phyloP scores from a whole-genome alignment of 1,139 yeast species.

The Diutina neorugosa region DNA sequence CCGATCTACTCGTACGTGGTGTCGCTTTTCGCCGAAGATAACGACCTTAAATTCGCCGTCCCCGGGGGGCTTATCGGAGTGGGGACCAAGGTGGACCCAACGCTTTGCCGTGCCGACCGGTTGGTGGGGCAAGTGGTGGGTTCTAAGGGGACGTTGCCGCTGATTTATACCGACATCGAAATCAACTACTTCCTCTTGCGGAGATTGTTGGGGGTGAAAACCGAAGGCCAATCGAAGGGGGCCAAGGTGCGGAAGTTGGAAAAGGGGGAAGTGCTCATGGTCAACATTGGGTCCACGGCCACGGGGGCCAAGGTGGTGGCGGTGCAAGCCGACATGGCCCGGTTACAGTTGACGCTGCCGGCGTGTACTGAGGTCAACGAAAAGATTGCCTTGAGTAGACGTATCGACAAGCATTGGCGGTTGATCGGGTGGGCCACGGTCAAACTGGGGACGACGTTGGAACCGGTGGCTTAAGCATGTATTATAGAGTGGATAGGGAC shows the following conservation, averaged over 20 bases:
- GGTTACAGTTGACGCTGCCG: constrained; percentile 91
- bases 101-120: constrained; percentile 98
- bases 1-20: constrained; percentile 93
- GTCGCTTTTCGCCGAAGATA: constrained; percentile 93
- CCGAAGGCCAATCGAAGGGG: constrained; percentile 89
- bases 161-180: constrained; percentile 93
- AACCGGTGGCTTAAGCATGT: constrained; percentile 36
- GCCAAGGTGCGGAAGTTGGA: constrained; percentile 94
- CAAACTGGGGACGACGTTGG: constrained; percentile 85
- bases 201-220: constrained; percentile 95
- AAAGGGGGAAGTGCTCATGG: constrained; percentile 95
- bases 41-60: constrained; percentile 95
- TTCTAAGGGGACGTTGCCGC: constrained; percentile 90
- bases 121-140: constrained; percentile 99
- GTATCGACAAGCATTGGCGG: constrained; percentile 99
- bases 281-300: constrained; percentile 97
- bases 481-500: neutral
- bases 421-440: constrained; percentile 99
- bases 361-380: constrained; percentile 98
- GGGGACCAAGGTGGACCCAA: constrained; percentile 98
- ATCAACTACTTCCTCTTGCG: constrained; percentile 93
- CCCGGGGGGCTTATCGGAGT: constrained; percentile 99
- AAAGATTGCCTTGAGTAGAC: constrained; percentile 96
- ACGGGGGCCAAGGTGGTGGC: constrained; percentile 98
- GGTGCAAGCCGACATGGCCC: constrained; percentile 98